phyloP scores from a whole-genome alignment of 495 filamentous ascomycete species.

The Penicillium diatomitis region DNA sequence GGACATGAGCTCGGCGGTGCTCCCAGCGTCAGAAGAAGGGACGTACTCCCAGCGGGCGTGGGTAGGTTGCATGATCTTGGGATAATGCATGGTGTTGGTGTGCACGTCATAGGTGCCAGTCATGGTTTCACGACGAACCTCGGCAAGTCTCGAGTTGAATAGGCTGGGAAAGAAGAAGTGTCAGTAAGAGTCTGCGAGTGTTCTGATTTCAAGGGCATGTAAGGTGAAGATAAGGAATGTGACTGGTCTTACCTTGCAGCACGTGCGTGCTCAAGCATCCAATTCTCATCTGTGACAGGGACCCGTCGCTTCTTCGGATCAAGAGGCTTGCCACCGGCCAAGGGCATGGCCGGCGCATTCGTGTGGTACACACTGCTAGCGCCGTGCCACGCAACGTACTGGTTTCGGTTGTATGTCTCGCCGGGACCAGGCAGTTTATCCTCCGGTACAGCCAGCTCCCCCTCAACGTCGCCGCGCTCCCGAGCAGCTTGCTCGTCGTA shows the following conservation, averaged over 20 bases:
- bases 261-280: slow-evolving; percentile 89
- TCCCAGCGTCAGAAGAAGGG: slow-evolving; percentile 22
- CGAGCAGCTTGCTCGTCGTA: slow-evolving; percentile 74
- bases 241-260: slow-evolving; percentile 62
- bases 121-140: slow-evolving; percentile 54
- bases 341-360: slow-evolving; percentile 64
- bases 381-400: slow-evolving; percentile 97
- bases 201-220: not conserved
- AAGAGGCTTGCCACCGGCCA: slow-evolving; percentile 61
- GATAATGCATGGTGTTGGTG: slow-evolving; percentile 83
- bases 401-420: slow-evolving; percentile 82
- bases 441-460: slow-evolving; percentile 80
- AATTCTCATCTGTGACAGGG: slow-evolving; percentile 90
- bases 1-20: slow-evolving; percentile 26
- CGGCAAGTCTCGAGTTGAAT: slow-evolving; percentile 65
- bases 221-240: not conserved
- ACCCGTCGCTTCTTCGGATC: slow-evolving; percentile 73
- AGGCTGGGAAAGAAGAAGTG: slow-evolving; percentile 39
- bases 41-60: slow-evolving; percentile 72
- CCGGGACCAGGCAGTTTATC: slow-evolving; percentile 63
- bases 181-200: slow-evolving; percentile 14
- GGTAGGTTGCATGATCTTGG: slow-evolving; percentile 81
- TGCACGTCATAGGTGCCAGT: slow-evolving; percentile 85
- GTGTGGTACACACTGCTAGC: slow-evolving; percentile 93
- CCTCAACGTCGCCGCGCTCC: slow-evolving; percentile 75